A percentile compares a stretch with the other conserved stretches of the same genome.
These are phyloP conservation scores for Russula virescens DNA, from an alignment of 768 basidiomycete species.

Conservation along the genomic window DNA sequence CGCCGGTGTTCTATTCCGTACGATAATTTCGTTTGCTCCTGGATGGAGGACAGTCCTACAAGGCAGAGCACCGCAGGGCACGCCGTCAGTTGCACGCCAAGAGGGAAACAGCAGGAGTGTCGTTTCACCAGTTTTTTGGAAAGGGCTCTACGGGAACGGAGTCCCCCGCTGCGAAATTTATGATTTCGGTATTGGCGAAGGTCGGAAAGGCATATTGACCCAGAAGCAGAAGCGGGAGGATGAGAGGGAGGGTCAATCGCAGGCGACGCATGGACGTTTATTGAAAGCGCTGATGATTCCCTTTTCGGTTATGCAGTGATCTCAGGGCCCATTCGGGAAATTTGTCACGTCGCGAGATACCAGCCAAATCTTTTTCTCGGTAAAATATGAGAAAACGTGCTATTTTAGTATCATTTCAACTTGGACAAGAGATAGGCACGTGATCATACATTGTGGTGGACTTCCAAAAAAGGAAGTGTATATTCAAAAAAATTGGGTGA, in stretches of 20 bases:
- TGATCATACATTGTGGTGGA: too few relatives aligned
- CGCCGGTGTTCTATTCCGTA: slow-evolving; percentile 40
- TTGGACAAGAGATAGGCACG: too few relatives aligned
- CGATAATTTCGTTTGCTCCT: slow-evolving; percentile 36
- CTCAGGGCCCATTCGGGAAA: too few relatives aligned
- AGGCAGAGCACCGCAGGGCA: background rate
- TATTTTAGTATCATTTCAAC: too few relatives aligned
- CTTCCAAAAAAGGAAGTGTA: too few relatives aligned
- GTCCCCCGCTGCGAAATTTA: slow-evolving; percentile 43
- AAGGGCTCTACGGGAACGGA: slow-evolving; percentile 27
- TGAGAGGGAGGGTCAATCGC: too few relatives aligned
- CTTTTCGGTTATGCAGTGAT: background rate
- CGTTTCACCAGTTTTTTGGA: slow-evolving; percentile 26
- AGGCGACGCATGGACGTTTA: background rate
- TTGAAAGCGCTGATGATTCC: background rate
- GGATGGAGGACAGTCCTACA: slow-evolving; percentile 26
- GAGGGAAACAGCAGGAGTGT: too few relatives aligned
- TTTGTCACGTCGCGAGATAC: too few relatives aligned
- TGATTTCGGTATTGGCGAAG: slow-evolving; percentile 58
- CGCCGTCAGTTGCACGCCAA: background rate
- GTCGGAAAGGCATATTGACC: background rate
- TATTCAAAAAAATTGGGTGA: too few relatives aligned
- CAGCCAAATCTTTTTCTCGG: too few relatives aligned
- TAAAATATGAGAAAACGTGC: too few relatives aligned
- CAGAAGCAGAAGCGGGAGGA: background rate